phyloP scores from a whole-genome alignment of 1,284 basidiomycete species.

The Ustilago cynodontis region DNA sequence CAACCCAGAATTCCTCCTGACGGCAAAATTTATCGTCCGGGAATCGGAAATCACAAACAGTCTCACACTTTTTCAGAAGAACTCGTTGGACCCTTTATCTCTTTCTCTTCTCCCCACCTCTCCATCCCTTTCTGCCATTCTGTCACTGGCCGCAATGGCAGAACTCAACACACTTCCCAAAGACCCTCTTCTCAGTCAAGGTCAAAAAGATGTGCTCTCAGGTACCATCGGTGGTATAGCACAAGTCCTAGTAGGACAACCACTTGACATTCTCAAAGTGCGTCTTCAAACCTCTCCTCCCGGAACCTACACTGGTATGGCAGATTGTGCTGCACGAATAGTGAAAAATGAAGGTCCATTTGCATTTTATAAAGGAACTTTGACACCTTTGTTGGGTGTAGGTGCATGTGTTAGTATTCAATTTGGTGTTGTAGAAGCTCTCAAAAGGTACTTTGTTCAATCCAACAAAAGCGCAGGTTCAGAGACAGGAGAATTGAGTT shows the following conservation, averaged over 20 bases:
- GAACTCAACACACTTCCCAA: constrained; percentile 43
- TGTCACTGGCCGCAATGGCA: constrained; percentile 18
- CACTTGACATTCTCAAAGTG: constrained; percentile 95
- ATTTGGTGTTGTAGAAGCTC: constrained; percentile 89
- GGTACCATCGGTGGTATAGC: constrained; percentile 82
- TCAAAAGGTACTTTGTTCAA: constrained; percentile 83
- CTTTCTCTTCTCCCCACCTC: neutral
- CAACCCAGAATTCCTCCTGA: neutral
- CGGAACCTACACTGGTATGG: constrained; percentile 87
- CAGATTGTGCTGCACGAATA: constrained; percentile 88
- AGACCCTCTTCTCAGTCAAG: constrained; percentile 44
- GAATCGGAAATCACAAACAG: neutral
- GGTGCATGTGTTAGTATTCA: constrained; percentile 96
- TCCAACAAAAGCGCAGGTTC: constrained; percentile 12
- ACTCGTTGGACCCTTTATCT: constrained; percentile 8
- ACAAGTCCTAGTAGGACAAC: constrained; percentile 92
- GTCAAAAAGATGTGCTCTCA: constrained; percentile 54
- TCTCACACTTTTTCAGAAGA: neutral
- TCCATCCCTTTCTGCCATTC: neutral
- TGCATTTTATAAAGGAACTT: constrained; percentile 98
- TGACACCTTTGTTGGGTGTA: constrained; percentile 92
- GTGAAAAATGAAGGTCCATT: constrained; percentile 89
- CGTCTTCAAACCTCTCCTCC: constrained; percentile 94
- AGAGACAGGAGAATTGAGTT: constrained; percentile 72
- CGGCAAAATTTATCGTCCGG: neutral